phyloP scores from a whole-genome alignment of 1,284 basidiomycete genomes.

The Blastosporella zonata region DNA sequence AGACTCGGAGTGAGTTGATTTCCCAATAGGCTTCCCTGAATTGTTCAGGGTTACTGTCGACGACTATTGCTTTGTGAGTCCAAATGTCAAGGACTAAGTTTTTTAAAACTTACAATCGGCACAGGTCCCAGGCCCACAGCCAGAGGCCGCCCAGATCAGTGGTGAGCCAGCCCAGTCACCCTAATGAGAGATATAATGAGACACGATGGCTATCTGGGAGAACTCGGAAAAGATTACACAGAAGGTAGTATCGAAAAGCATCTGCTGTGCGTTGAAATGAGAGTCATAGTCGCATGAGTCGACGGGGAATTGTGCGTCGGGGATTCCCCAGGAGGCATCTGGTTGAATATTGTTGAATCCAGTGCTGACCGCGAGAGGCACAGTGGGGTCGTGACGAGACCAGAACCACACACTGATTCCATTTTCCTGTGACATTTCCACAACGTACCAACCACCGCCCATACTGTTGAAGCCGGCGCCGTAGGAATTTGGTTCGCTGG shows the following conservation, averaged over 20 bases:
- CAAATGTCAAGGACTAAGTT: neutral
- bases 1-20: constrained; percentile 55
- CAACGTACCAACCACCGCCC: constrained; percentile 50
- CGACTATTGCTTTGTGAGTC: constrained; percentile 33
- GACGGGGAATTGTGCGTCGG: constrained; percentile 48
- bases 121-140: constrained; percentile 36
- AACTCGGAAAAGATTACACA: constrained; percentile 45
- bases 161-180: constrained; percentile 50
- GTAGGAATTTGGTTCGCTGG: constrained; percentile 42
- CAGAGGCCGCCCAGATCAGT: constrained; percentile 26
- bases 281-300: constrained; percentile 38
- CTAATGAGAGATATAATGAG: constrained; percentile 26
- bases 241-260: constrained; percentile 53
- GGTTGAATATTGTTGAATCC: constrained; percentile 31
- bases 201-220: neutral
- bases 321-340: constrained; percentile 39
- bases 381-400: constrained; percentile 34
- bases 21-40: constrained; percentile 65
- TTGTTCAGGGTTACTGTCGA: constrained; percentile 49
- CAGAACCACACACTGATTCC: constrained; percentile 59
- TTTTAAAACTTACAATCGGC: constrained; percentile 35
- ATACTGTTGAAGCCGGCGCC: constrained; percentile 48
- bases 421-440: constrained; percentile 33
- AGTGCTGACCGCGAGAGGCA: constrained; percentile 39
- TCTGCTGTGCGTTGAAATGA: constrained; percentile 47